These are phyloP conservation scores for Calocybe indica DNA, from an alignment of 768 basidiomycete species.

Conservation along the genomic window DNA sequence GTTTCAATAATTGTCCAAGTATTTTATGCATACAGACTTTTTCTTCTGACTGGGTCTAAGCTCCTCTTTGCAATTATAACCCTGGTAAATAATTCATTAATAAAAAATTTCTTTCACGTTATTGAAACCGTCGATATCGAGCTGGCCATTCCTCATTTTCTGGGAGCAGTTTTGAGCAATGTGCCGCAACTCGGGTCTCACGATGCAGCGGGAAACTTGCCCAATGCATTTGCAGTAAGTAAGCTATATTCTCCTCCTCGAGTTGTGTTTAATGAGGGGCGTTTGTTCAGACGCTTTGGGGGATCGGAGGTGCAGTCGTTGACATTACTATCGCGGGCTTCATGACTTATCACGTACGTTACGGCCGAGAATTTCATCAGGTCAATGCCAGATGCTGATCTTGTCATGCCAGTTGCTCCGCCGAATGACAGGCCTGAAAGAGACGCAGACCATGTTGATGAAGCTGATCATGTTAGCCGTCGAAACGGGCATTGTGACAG, in stretches of 20 bases:
- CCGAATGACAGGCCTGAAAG: constrained; percentile 19
- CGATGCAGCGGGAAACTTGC: no score
- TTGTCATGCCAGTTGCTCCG: constrained; percentile 16
- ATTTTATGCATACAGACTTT: constrained; percentile 25
- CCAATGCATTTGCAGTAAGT: constrained; percentile 9
- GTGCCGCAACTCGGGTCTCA: no score
- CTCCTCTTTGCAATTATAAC: constrained; percentile 17
- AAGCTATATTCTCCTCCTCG: background rate
- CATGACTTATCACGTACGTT: constrained; percentile 26
- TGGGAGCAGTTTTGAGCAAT: no score
- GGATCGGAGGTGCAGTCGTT: constrained; percentile 21
- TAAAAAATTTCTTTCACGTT: no score
- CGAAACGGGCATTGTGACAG: constrained; percentile 24
- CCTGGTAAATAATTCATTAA: background rate
- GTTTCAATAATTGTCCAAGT: constrained; percentile 23
- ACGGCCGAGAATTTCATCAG: no score
- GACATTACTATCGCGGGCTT: constrained; percentile 24
- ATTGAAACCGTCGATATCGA: no score
- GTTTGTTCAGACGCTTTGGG: constrained; percentile 18
- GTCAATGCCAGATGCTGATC: background rate
- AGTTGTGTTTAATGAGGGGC: background rate
- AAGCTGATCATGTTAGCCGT: constrained; percentile 20
- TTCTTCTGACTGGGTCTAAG: constrained; percentile 15
- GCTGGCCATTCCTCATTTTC: no score
- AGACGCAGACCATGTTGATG: constrained; percentile 21